phyloP scores from a whole-genome alignment of 495 filamentous ascomycete genomes.

The Jackrogersella minutella region DNA sequence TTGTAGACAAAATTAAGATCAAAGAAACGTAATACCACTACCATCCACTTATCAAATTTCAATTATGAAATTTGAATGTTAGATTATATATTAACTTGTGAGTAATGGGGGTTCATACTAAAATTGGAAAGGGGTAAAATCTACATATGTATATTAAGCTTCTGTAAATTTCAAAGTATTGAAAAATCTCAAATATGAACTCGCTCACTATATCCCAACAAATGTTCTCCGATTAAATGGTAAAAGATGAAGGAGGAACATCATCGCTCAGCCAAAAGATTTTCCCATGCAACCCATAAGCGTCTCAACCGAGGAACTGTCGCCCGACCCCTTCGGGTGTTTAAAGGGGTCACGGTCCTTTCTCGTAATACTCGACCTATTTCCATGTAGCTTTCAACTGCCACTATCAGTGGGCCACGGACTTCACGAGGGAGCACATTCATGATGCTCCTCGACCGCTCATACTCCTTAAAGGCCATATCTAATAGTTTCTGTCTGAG shows the following conservation, averaged over 20 bases:
- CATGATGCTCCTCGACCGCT: constrained; percentile 58
- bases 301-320: constrained; percentile 65
- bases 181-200: too few relatives aligned
- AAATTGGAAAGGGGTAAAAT: background rate
- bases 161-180: too few relatives aligned
- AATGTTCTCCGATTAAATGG: background rate
- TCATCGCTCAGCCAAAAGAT: constrained; percentile 42
- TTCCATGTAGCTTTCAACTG: constrained; percentile 77
- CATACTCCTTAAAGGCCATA: constrained; percentile 63
- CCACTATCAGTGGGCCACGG: constrained; percentile 67
- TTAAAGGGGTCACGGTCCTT: constrained; percentile 44
- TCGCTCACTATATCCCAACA: too few relatives aligned
- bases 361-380: constrained; percentile 67
- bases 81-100: too few relatives aligned
- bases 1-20: too few relatives aligned
- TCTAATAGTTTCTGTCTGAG: constrained; percentile 63
- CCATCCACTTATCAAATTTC: too few relatives aligned
- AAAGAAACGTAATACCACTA: too few relatives aligned
- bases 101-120: background rate
- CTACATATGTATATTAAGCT: too few relatives aligned
- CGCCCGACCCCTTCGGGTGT: constrained; percentile 61
- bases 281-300: constrained; percentile 62
- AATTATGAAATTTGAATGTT: background rate
- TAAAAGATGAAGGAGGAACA: background rate
- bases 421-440: constrained; percentile 63